A percentile compares a stretch with the other conserved stretches of the same genome.
Evolutionary conservation across 192 early-diverging fungal genomes (phyloP).

Genomic region (Allomyces macrogynus): DNA sequence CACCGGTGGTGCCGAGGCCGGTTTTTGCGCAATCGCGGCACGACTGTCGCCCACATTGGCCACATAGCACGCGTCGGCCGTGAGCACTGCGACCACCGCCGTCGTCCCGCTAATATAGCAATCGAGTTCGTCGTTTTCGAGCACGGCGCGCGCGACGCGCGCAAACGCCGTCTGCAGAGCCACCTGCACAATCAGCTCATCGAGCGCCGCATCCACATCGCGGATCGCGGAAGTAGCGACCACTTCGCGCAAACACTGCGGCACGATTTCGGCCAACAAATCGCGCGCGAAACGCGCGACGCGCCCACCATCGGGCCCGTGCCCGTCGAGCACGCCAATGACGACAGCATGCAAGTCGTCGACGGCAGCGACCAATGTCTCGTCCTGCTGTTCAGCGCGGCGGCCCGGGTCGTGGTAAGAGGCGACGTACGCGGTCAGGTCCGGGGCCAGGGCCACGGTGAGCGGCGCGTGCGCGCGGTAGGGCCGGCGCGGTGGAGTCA

Average conservation of each 20-base stretch:
- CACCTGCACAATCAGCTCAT: too few relatives aligned
- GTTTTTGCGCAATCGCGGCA: too few relatives aligned
- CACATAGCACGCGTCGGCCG: background rate
- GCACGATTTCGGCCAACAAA: too few relatives aligned
- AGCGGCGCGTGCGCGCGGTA: too few relatives aligned
- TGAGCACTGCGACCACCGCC: background rate
- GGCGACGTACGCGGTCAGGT: background rate
- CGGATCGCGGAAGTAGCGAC: too few relatives aligned
- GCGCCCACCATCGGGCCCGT: background rate
- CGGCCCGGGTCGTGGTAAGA: background rate
- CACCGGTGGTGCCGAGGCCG: too few relatives aligned
- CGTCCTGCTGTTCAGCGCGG: background rate
- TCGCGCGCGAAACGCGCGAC: background rate
- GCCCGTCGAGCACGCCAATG: background rate
- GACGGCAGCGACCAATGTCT: background rate
- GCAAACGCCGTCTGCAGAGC: too few relatives aligned
- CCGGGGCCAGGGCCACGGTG: too few relatives aligned
- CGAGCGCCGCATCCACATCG: too few relatives aligned
- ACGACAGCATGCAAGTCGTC: background rate
- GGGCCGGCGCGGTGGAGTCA: too few relatives aligned
- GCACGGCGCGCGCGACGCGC: too few relatives aligned
- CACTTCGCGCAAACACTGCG: too few relatives aligned
- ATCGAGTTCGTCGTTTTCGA: background rate
- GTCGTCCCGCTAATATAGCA: background rate
- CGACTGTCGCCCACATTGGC: background rate